These are phyloP conservation scores for Populus pruinosa DNA, from an alignment of 345 rosid genomes.

Conservation along the genomic window DNA sequence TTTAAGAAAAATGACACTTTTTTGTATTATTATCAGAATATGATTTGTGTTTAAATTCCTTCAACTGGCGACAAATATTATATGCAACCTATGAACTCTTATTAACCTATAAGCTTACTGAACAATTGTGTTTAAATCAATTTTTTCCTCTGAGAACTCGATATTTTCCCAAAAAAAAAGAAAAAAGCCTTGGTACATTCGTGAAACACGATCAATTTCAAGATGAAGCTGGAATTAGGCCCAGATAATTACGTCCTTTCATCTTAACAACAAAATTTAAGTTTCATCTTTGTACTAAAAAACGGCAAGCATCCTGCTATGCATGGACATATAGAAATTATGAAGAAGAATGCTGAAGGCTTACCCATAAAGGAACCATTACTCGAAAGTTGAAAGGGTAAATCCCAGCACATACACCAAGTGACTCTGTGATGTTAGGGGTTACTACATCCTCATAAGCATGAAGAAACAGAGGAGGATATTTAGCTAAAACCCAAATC, in stretches of 20 bases:
- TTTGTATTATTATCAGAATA: too few relatives aligned
- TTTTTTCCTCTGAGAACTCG: too few relatives aligned
- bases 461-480: too few relatives aligned
- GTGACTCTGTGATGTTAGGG: constrained; percentile 80
- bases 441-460: constrained; percentile 21
- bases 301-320: neutral
- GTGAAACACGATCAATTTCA: neutral
- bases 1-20: too few relatives aligned
- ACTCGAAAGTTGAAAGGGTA: constrained; percentile 99
- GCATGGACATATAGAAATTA: neutral
- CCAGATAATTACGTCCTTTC: neutral
- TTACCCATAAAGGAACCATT: constrained; percentile 98
- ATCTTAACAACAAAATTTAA: neutral
- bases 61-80: too few relatives aligned
- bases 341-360: neutral
- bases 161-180: too few relatives aligned
- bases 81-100: too few relatives aligned
- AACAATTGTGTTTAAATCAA: too few relatives aligned
- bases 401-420: constrained; percentile 98
- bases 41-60: too few relatives aligned
- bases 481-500: too few relatives aligned
- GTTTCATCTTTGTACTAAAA: neutral
- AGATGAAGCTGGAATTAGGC: neutral
- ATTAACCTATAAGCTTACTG: too few relatives aligned
- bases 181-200: neutral